Percentiles rank a stretch among this genome's conserved stretches.
These are phyloP conservation scores for Knufia fluminis DNA, from an alignment of 2,329 filamentous ascomycete species.

Conservation along the genomic window DNA sequence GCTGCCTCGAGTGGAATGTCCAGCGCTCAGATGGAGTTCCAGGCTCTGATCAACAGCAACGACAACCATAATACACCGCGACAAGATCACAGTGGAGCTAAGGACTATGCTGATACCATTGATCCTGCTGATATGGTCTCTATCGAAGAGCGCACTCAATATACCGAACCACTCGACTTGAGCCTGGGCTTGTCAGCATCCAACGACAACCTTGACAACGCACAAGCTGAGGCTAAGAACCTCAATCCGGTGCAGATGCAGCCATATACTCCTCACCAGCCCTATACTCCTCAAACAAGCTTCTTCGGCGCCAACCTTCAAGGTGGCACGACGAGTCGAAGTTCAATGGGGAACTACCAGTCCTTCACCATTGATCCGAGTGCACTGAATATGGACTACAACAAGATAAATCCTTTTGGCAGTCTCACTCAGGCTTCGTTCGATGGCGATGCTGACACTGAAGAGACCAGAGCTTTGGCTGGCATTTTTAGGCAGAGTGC, in stretches of 20 bases:
- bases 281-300: neutral
- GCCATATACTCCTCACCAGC: neutral
- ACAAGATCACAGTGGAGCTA: neutral
- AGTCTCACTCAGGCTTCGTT: constrained; percentile 17
- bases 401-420: constrained; percentile 22
- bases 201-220: neutral
- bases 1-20: neutral
- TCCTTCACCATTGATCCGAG: constrained; percentile 14
- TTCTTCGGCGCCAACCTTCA: constrained; percentile 7
- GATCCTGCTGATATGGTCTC: constrained; percentile 2
- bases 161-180: constrained; percentile 4
- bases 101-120: neutral
- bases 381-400: constrained; percentile 14
- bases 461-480: neutral
- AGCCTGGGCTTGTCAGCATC: neutral
- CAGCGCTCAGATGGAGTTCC: neutral
- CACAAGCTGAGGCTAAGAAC: neutral
- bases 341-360: constrained; percentile 21
- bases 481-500: constrained; percentile 6
- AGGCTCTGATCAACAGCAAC: neutral
- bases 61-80: neutral
- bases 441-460: constrained; percentile 10
- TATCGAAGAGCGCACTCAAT: constrained; percentile 1
- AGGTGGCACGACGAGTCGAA: constrained; percentile 12
- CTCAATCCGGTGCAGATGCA: neutral